Evolutionary conservation across 2,329 filamentous ascomycete species (phyloP), one percentile per base, ranked within the genome.

Genomic region (Diaporthe vexans): DNA sequence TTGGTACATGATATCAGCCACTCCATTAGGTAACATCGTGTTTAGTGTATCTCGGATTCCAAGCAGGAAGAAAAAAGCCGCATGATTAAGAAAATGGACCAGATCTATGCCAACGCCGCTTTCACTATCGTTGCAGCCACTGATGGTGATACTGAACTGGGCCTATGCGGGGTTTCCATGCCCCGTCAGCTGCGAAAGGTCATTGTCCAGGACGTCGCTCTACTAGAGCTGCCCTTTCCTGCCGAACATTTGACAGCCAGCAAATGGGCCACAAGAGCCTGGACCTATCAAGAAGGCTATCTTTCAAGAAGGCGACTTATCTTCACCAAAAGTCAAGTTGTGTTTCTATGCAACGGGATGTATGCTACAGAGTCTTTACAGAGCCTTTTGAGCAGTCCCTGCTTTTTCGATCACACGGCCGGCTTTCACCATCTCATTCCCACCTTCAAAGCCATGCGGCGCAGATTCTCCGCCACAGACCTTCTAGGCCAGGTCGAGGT

Each of bases 251-350:
- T 72, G 37, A 8, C 24, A 8, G n/a, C 9, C 4, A 43, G 35
- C 15, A 54, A 48, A 40, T 78, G 76, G 77, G 63, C 70, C n/a
- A 59, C 74, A 7, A 57, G 77, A 4, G 77, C 75, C 7, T 78
- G 77, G 76, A 78, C 76, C 3, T 77, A 75, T 35, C 77, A 77
- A 26, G 76, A 77, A 51, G 73, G 43, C 1, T 76, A 13, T 37
- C 71, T 77, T 19, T 73, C 73, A n/a, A 71, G 29, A 11, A 68
- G 73, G 4, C 67, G 71, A 33, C 35, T 78, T 17, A 54, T 77
- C 17, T 78, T 77, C n/a, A 71, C 72, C 0, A 58, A 33, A 9
- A 56, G 37, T 8, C 57, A 74, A 0, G 35, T 74, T 1, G 13
- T 67, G 1, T 75, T 74, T 8, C 72, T 63, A 3, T 75, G 72